Percentiles rank a stretch among this genome's conserved stretches.
These are phyloP conservation scores for Beauveria caledonica DNA, from an alignment of 2,329 filamentous ascomycete species.

Conservation along the genomic window DNA sequence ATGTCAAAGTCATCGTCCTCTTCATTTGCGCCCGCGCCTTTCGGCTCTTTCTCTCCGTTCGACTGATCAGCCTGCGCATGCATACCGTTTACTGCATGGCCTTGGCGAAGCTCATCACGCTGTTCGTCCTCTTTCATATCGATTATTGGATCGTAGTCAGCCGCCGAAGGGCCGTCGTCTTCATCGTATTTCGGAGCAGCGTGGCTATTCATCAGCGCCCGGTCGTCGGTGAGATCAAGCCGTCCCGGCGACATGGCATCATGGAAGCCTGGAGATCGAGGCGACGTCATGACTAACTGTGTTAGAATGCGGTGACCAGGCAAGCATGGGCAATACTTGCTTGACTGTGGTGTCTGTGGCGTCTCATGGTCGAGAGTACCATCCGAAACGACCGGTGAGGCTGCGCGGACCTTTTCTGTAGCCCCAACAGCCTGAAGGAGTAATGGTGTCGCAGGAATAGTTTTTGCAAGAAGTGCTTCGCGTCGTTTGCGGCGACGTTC, in stretches of 20 bases:
- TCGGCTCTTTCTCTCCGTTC: constrained; percentile 19
- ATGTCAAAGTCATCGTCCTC: constrained; percentile 73
- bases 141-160: constrained; percentile 81
- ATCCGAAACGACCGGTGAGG: constrained; percentile 40
- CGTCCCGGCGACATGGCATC: constrained; percentile 48
- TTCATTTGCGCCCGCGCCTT: constrained; percentile 39
- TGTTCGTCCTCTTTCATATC: constrained; percentile 82
- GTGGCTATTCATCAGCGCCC: constrained; percentile 57
- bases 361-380: constrained; percentile 26
- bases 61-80: constrained; percentile 28
- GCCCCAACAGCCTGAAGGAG: constrained; percentile 66
- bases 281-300: constrained; percentile 33
- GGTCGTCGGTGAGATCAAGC: constrained; percentile 58
- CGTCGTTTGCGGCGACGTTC: constrained; percentile 77
- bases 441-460: constrained; percentile 64
- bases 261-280: constrained; percentile 35
- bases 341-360: constrained; percentile 38
- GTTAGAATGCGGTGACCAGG: neutral
- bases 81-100: constrained; percentile 44
- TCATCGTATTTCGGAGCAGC: constrained; percentile 32
- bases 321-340: constrained; percentile 27
- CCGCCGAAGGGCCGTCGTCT: constrained; percentile 76
- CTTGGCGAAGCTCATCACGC: constrained; percentile 57
- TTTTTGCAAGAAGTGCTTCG: constrained; percentile 78
- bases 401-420: constrained; percentile 45